These are phyloP conservation scores for Fusarium nelsonii DNA, from an alignment of 2,329 filamentous ascomycete genomes.

Conservation along the genomic window DNA sequence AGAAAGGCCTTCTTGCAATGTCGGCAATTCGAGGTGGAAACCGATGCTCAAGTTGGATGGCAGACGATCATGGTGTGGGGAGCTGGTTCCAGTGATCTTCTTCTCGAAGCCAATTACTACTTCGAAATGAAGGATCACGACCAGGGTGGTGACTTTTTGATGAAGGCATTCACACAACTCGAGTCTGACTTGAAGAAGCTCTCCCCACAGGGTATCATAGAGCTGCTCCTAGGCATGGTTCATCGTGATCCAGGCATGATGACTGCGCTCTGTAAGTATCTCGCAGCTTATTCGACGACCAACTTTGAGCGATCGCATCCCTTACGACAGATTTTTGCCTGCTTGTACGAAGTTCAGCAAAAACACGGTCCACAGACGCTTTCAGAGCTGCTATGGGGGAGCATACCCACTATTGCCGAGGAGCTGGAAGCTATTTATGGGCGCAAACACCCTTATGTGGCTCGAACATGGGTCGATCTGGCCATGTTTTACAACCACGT, in stretches of 20 bases:
- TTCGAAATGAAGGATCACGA: constrained; percentile 58
- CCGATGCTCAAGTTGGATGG: constrained; percentile 56
- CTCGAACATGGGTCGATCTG: constrained; percentile 58
- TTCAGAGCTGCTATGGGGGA: constrained; percentile 59
- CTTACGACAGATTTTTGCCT: constrained; percentile 58
- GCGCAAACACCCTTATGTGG: constrained; percentile 58
- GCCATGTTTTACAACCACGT: constrained; percentile 56
- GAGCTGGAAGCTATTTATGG: constrained; percentile 61
- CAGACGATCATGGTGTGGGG: constrained; percentile 59
- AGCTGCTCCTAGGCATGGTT: constrained; percentile 59
- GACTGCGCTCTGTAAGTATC: constrained; percentile 60
- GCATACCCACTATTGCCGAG: constrained; percentile 57
- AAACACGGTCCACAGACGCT: constrained; percentile 58
- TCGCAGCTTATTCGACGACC: constrained; percentile 59
- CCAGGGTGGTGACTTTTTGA: constrained; percentile 56
- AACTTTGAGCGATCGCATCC: constrained; percentile 59
- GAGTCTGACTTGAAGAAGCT: constrained; percentile 59
- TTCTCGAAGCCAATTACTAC: constrained; percentile 59
- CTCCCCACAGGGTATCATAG: constrained; percentile 58
- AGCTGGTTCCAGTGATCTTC: constrained; percentile 58
- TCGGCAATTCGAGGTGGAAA: constrained; percentile 58
- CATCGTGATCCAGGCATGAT: constrained; percentile 59
- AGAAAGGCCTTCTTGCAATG: constrained; percentile 60
- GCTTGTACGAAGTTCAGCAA: constrained; percentile 60
- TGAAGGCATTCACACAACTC: constrained; percentile 59